Percentiles rank a stretch among this genome's conserved stretches.
Evolutionary conservation across 306 rosid genomes (phyloP).

Genomic region (Vicia villosa): DNA sequence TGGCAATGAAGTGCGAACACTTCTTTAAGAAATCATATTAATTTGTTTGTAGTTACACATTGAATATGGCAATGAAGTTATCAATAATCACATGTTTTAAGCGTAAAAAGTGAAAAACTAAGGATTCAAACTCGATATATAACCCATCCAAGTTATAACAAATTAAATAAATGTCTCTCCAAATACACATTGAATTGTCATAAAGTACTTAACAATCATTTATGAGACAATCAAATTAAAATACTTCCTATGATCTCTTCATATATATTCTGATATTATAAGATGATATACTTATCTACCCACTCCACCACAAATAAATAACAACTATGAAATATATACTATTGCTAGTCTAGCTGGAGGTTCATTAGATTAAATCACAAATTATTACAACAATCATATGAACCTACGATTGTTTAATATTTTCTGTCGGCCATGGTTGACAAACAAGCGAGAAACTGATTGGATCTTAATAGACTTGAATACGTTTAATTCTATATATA

Average conservation of each 20-base stretch:
- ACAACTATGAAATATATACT: neutral
- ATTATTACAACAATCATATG: slow-evolving; percentile 25
- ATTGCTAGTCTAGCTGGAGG: slow-evolving; percentile 35
- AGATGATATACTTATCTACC: slow-evolving; percentile 36
- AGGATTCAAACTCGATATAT: too few species aligned
- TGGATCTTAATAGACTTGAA: slow-evolving; percentile 23
- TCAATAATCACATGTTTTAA: too few species aligned
- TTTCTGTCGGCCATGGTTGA: slow-evolving; percentile 52
- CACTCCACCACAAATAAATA: slow-evolving; percentile 47
- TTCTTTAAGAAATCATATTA: slow-evolving; percentile 2
- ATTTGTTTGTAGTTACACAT: neutral
- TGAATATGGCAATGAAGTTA: neutral
- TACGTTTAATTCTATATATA: slow-evolving; percentile 4
- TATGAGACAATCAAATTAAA: neutral
- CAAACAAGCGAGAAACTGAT: slow-evolving; percentile 21
- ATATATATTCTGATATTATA: neutral
- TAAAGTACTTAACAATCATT: neutral
- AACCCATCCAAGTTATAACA: too few species aligned
- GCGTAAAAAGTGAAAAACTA: too few species aligned
- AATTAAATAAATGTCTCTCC: too few species aligned
- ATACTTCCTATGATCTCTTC: neutral
- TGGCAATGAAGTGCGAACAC: too few species aligned
- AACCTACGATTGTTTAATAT: slow-evolving; percentile 21
- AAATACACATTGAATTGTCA: too few species aligned
- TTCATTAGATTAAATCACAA: slow-evolving; percentile 26